Conservation (phyloP, 768 basidiomycete genomes). For the Gyrodon lividus region DNA sequence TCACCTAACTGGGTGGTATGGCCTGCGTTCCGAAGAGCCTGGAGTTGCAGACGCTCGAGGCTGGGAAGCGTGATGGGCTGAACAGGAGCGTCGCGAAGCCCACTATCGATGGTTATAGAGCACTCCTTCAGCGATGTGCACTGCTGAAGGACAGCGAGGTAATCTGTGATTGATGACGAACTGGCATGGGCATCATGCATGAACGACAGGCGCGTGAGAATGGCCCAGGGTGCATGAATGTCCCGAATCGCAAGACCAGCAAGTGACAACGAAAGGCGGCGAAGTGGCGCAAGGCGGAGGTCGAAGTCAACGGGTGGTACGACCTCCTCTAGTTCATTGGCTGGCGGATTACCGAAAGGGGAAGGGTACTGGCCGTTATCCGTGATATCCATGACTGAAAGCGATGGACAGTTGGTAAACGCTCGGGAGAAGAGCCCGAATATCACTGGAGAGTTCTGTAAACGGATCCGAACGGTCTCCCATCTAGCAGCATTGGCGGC, state of each 20-base stretch:
- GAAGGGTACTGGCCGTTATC: conserved; percentile 17
- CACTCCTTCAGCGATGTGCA: conserved; percentile 25
- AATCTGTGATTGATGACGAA: conserved; percentile 19
- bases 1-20: conserved; percentile 20
- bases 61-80: conserved; percentile 12
- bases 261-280: conserved; percentile 18
- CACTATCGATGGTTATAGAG: conserved; percentile 13
- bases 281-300: conserved; percentile 15
- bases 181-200: conserved; percentile 25
- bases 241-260: conserved; percentile 16
- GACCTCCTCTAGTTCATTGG: not conserved
- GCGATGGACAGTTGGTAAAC: conserved; percentile 13
- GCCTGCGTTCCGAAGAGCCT: conserved; percentile 13
- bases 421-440: conserved; percentile 6
- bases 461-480: conserved; percentile 19
- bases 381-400: conserved; percentile 19
- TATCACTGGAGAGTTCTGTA: too few species aligned
- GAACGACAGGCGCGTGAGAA: conserved; percentile 22
- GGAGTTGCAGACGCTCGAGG: conserved; percentile 19
- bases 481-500: conserved; percentile 15
- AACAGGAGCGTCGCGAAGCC: conserved; percentile 5
- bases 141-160: conserved; percentile 16
- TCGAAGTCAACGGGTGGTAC: conserved; percentile 12
- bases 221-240: conserved; percentile 16
- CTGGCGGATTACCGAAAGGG: conserved; percentile 2